phyloP scores from a whole-genome alignment of 139 green algal species.

The Haematococcus sp. region DNA sequence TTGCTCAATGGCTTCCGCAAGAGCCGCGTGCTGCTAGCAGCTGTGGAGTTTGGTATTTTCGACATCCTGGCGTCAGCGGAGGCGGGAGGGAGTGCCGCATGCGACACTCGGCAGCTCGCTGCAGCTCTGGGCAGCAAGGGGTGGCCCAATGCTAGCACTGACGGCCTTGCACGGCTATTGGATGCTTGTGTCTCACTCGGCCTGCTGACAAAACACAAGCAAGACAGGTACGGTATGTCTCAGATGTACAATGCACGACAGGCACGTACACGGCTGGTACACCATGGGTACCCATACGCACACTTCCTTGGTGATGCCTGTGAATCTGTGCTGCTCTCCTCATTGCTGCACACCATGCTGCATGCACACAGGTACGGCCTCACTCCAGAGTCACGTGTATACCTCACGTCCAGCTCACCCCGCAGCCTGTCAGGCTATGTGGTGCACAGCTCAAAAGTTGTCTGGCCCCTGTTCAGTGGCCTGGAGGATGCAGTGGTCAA shows the following conservation, averaged over 20 bases:
- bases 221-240: not conserved
- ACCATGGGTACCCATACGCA: too few relatives aligned
- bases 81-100: not conserved
- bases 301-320: too few relatives aligned
- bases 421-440: not conserved
- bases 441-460: not conserved
- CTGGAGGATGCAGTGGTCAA: conserved; percentile 15
- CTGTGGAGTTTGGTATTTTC: conserved; percentile 24
- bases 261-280: too few relatives aligned
- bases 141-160: not conserved
- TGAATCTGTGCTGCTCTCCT: too few relatives aligned
- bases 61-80: conserved; percentile 7
- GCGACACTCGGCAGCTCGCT: not conserved
- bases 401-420: not conserved
- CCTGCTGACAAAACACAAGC: conserved; percentile 6
- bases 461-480: conserved; percentile 27
- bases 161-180: conserved; percentile 24
- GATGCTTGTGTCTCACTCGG: conserved; percentile 15
- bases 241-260: too few relatives aligned
- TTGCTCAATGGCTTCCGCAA: conserved; percentile 25
- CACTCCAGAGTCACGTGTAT: not conserved
- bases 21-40: conserved; percentile 17
- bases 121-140: not conserved
- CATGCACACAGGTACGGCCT: not conserved
- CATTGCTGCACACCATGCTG: not conserved